Percentiles rank a stretch among this genome's conserved stretches.
Evolutionary conservation across 768 basidiomycete species (phyloP).

Genomic region (Coprinopsis marcescibilis): DNA sequence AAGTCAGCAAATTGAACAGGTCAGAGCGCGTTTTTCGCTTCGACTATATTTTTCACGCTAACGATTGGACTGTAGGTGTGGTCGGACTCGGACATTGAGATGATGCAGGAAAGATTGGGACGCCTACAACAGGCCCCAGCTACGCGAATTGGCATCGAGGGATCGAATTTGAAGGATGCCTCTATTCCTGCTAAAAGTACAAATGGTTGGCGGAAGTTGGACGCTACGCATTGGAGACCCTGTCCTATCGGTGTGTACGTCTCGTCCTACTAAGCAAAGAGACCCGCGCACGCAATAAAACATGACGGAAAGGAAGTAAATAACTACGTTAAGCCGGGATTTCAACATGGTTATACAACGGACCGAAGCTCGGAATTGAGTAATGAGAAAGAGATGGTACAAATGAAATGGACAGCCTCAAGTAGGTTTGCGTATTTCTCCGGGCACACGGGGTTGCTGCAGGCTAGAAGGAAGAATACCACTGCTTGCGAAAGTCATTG

Average conservation of each 20-base stretch:
- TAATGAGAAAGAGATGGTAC: too few relatives aligned
- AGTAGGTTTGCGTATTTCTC: too few relatives aligned
- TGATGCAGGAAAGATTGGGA: conserved; percentile 52
- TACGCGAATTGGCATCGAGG: neutral
- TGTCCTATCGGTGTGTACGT: conserved; percentile 60
- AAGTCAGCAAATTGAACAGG: conserved; percentile 3
- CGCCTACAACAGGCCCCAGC: conserved; percentile 21
- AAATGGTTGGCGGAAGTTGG: conserved; percentile 52
- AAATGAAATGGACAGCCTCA: too few relatives aligned
- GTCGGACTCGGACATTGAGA: conserved; percentile 40
- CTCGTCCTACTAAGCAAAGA: too few relatives aligned
- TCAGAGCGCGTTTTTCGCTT: too few relatives aligned
- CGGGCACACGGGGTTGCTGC: too few relatives aligned
- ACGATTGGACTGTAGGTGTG: conserved; percentile 26
- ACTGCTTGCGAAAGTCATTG: too few relatives aligned
- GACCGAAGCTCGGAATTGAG: too few relatives aligned
- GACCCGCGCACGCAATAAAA: too few relatives aligned
- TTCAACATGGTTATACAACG: neutral
- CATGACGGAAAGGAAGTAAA: too few relatives aligned
- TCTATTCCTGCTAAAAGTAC: neutral
- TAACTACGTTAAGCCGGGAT: too few relatives aligned
- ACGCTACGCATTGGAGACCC: conserved; percentile 47
- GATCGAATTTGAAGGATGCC: neutral
- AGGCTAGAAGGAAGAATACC: too few relatives aligned
- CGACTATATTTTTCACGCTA: neutral